Percentiles rank a stretch among this genome's conserved stretches.
These are phyloP conservation scores for Kalaharituber pfeilii DNA, from an alignment of 2,329 filamentous ascomycete species.

Conservation along the genomic window DNA sequence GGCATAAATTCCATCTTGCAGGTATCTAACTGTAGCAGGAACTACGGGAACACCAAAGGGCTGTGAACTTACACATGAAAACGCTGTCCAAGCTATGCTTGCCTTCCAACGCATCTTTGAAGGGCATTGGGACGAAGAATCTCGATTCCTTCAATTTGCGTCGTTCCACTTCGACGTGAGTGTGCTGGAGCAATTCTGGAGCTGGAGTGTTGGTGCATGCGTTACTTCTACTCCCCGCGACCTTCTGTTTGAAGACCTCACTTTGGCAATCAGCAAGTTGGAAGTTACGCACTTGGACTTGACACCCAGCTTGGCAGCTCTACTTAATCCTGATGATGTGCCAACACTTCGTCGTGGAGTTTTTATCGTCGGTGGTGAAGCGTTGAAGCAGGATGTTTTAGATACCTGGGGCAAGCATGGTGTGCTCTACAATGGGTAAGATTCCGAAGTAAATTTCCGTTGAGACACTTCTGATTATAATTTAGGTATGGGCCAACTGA, in stretches of 20 bases:
- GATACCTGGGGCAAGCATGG: conserved; percentile 63
- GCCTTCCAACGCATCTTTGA: conserved; percentile 65
- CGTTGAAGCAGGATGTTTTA: conserved; percentile 73
- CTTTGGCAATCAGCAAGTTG: conserved; percentile 51
- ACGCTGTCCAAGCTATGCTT: conserved; percentile 75
- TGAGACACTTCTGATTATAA: conserved; percentile 1
- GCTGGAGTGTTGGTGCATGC: conserved; percentile 76
- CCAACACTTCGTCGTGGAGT: conserved; percentile 64
- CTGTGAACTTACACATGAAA: conserved; percentile 75
- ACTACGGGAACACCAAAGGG: conserved; percentile 78
- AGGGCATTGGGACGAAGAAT: conserved; percentile 53
- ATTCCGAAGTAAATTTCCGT: not conserved
- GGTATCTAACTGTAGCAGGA: conserved; percentile 28
- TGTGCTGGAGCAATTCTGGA: conserved; percentile 88
- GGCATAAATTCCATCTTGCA: not conserved
- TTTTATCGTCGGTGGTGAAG: conserved; percentile 85
- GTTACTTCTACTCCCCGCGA: conserved; percentile 70
- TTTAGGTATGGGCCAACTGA: conserved; percentile 62
- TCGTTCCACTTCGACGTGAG: conserved; percentile 91
- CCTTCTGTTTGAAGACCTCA: conserved; percentile 67
- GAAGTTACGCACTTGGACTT: conserved; percentile 80
- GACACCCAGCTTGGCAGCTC: conserved; percentile 67
- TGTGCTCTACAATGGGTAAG: conserved; percentile 71
- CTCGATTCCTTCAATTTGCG: conserved; percentile 81
- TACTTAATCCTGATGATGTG: conserved; percentile 63